Evolutionary conservation across 768 basidiomycete genomes (phyloP), one percentile per base, ranked within the genome.

Genomic region (Cubamyces sp.): DNA sequence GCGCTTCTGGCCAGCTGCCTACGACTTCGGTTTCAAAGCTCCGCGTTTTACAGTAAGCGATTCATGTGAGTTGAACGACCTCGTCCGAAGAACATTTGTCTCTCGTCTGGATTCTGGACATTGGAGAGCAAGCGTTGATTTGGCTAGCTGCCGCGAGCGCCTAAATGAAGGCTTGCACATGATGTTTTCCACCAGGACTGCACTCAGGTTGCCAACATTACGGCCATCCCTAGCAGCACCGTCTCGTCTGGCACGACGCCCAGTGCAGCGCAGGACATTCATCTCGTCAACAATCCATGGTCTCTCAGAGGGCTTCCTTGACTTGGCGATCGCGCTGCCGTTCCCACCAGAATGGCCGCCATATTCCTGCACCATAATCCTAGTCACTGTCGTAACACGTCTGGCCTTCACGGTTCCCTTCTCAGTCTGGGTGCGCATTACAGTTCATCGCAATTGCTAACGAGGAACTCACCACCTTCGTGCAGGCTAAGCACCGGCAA

Each of bases 291-390:
- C 70, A 2, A 53, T 73, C 1, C 68, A 71, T 34, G 46, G 28
- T 0, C 64, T 70, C 15, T 72, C 72, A 39, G 80, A 91, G 69
- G 86, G 84, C 11, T 92, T 92, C 69, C 78, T 92, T 15, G 91
- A 93, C 78, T 76, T 92, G 51, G 87, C 91, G 23, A 70, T 84
- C 40, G 90, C 88, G 3, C 76, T 92, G n/a, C 91, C 91, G 1
- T 77, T 84, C 65, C 90, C 92, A 23, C 78, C 86, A 0, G 82
- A 81, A 11, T 78, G 85, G 64, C 91, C 92, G 0, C 74, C 85
- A 0, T 93, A 93, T 74, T 83, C 92, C 6, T 82, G 85, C 1
- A 87, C 90, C 2, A 91, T 94, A 61, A 87, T 93, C 54, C 69
- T 92, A 3, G 79, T 85, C 57, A 87, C 91, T 3, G 70, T 90